phyloP scores from a whole-genome alignment of 208 protist species.

The Angomonas deanei region DNA sequence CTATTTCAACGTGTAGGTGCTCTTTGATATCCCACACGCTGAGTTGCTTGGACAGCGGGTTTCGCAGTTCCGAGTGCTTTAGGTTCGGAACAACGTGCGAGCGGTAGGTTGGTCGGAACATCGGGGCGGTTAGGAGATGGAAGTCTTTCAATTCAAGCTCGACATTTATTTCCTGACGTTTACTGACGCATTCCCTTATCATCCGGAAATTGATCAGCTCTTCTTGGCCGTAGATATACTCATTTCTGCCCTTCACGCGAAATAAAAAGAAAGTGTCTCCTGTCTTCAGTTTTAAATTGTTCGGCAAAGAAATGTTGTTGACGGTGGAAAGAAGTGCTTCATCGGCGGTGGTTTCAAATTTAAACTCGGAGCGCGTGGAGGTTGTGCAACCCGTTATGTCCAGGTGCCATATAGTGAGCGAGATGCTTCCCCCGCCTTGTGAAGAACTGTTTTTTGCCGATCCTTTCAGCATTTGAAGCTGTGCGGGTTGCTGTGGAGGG shows the following conservation, averaged over 20 bases:
- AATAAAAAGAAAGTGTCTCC: constrained; percentile 37
- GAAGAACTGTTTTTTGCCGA: constrained; percentile 16
- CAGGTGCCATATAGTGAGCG: constrained; percentile 42
- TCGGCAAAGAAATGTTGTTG: constrained; percentile 22
- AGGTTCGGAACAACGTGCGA: constrained; percentile 20
- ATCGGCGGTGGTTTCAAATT: constrained; percentile 39
- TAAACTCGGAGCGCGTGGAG: constrained; percentile 39
- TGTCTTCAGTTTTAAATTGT: constrained; percentile 18
- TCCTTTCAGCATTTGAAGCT: constrained; percentile 36
- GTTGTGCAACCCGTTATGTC: constrained; percentile 36
- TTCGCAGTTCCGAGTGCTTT: constrained; percentile 15
- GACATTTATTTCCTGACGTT: constrained; percentile 40
- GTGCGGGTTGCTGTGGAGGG: constrained; percentile 29
- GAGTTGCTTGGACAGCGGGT: constrained; percentile 20
- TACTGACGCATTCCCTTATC: constrained; percentile 47
- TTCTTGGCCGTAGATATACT: constrained; percentile 55
- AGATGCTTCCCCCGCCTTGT: constrained; percentile 15
- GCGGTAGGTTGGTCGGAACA: constrained; percentile 39
- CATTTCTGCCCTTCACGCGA: constrained; percentile 45
- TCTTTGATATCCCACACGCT: constrained; percentile 40
- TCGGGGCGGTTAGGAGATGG: constrained; percentile 21
- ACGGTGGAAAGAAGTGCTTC: constrained; percentile 33
- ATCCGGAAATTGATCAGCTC: constrained; percentile 50
- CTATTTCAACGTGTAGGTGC: constrained; percentile 25
- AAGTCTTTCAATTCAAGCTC: constrained; percentile 31